Percentiles rank a stretch among this genome's conserved stretches.
These are phyloP conservation scores for Ogataea trehalophila DNA, from an alignment of 805 yeast genomes.

Conservation along the genomic window DNA sequence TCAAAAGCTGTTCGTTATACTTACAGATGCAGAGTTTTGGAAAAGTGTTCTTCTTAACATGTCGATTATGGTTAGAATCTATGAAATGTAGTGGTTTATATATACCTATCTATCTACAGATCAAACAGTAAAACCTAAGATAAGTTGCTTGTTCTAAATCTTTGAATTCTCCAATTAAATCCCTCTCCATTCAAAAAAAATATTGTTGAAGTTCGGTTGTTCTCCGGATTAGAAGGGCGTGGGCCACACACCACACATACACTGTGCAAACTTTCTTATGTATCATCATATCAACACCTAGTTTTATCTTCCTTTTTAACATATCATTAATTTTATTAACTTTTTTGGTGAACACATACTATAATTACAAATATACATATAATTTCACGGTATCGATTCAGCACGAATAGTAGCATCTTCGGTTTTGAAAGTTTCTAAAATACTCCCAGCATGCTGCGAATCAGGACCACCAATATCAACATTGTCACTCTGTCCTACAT, in stretches of 20 bases:
- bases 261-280: too few relatives aligned
- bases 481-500: too few relatives aligned
- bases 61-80: neutral
- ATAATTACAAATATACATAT: too few relatives aligned
- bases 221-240: too few relatives aligned
- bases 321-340: neutral
- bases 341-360: neutral
- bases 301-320: neutral
- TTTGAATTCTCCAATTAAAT: too few relatives aligned
- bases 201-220: too few relatives aligned
- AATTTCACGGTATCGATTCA: too few relatives aligned
- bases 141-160: too few relatives aligned
- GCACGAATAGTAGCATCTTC: neutral
- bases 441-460: neutral
- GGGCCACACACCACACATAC: too few relatives aligned
- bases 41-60: neutral
- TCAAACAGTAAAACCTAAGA: too few relatives aligned
- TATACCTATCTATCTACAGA: neutral
- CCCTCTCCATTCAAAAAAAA: too few relatives aligned
- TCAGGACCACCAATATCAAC: neutral
- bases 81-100: neutral
- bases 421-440: neutral
- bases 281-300: neutral
- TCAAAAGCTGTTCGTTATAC: neutral
- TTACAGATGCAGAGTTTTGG: constrained; percentile 1